phyloP scores from a whole-genome alignment of 352 stramenopile genomes.

The Globisporangium echinulatum region DNA sequence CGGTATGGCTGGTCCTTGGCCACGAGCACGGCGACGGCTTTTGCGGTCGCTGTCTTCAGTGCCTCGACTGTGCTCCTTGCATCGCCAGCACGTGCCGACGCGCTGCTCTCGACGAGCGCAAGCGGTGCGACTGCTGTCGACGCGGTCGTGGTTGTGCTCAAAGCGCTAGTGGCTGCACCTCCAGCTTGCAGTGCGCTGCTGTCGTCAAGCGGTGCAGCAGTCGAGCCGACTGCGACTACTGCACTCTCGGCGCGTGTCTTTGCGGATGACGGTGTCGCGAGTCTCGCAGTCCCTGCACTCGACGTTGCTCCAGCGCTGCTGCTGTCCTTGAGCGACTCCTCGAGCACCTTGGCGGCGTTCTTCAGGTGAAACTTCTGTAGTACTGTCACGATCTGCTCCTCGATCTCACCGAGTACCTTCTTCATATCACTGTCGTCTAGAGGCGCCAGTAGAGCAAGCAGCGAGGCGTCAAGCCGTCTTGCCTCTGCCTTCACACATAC shows the following conservation, averaged over 20 bases:
- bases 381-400: constrained; percentile 63
- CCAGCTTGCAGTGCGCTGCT: background rate
- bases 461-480: background rate
- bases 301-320: background rate
- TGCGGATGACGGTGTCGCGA: background rate
- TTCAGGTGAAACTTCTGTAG: constrained; percentile 67
- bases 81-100: background rate
- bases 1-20: constrained; percentile 69
- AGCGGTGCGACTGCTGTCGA: background rate
- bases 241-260: background rate
- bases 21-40: constrained; percentile 29
- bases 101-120: background rate
- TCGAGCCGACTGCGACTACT: too few relatives aligned
- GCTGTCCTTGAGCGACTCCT: constrained; percentile 12
- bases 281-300: background rate
- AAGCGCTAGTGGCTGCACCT: too few relatives aligned
- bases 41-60: constrained; percentile 24
- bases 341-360: constrained; percentile 35
- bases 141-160: too few relatives aligned
- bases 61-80: background rate
- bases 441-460: background rate
- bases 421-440: constrained; percentile 64
- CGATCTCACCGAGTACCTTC: constrained; percentile 65
- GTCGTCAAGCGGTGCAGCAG: background rate
- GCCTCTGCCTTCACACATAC: too few relatives aligned